A percentile compares a stretch with the other conserved stretches of the same genome.
Evolutionary conservation across 768 basidiomycete species (phyloP).

Genomic region (Auricularia sp.): DNA sequence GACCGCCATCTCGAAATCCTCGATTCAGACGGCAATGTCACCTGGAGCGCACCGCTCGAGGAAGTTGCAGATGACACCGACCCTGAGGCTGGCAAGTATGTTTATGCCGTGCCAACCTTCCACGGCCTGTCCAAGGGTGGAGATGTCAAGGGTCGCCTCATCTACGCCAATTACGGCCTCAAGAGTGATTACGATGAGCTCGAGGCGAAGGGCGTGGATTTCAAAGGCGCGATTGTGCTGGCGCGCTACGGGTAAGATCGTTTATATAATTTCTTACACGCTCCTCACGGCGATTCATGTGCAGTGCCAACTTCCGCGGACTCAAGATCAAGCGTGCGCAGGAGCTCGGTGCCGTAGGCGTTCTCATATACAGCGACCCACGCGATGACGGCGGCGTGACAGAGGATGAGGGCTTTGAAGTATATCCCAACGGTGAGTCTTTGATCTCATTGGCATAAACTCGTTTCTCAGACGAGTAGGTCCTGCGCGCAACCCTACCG

Average conservation of each 20-base stretch:
- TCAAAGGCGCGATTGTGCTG: constrained; percentile 71
- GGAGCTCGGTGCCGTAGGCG: constrained; percentile 67
- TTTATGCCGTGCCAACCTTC: constrained; percentile 65
- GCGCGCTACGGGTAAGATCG: constrained; percentile 50
- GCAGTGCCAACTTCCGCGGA: constrained; percentile 55
- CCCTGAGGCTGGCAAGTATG: constrained; percentile 56
- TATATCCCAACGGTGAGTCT: constrained; percentile 22
- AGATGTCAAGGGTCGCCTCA: constrained; percentile 53
- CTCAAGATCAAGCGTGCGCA: constrained; percentile 81
- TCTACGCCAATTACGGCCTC: constrained; percentile 75
- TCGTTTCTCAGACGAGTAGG: constrained; percentile 31
- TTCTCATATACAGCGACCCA: constrained; percentile 78
- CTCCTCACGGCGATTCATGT: constrained; percentile 10
- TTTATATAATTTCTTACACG: not conserved
- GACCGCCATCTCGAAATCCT: constrained; percentile 57
- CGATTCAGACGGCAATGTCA: constrained; percentile 37
- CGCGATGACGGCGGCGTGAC: constrained; percentile 78
- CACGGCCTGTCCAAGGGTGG: constrained; percentile 77
- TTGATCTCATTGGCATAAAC: no score
- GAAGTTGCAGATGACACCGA: constrained; percentile 70
- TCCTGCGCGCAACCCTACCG: constrained; percentile 76
- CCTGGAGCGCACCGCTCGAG: constrained; percentile 64
- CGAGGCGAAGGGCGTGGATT: constrained; percentile 39
- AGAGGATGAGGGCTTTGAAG: constrained; percentile 59
- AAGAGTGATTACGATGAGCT: constrained; percentile 67